Conservation (phyloP, 352 stramenopile species). For the Globisporangium rhizosaccharum region DNA sequence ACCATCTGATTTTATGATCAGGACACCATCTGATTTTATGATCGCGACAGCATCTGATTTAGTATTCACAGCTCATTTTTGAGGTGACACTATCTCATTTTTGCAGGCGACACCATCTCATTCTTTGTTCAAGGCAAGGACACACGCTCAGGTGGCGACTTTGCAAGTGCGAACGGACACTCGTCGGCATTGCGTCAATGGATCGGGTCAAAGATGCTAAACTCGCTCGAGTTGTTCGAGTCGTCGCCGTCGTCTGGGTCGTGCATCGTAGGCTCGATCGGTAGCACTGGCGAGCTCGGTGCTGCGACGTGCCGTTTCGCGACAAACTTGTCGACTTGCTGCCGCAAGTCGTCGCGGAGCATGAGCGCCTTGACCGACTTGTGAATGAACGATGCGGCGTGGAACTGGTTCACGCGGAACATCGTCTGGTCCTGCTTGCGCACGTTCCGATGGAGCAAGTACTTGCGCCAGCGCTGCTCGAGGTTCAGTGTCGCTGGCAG, state of each 20-base stretch:
- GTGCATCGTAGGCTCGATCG: too few species aligned
- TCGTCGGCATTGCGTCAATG: background rate
- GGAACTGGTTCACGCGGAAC: slow-evolving; percentile 51
- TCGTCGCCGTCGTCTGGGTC: background rate
- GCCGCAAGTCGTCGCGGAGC: slow-evolving; percentile 45
- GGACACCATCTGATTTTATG: too few species aligned
- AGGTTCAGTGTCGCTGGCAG: slow-evolving; percentile 44
- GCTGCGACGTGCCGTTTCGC: background rate
- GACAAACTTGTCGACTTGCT: slow-evolving; percentile 33
- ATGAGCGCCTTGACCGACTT: slow-evolving; percentile 41
- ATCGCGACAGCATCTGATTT: too few species aligned
- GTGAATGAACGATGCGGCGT: slow-evolving; percentile 37
- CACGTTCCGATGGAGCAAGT: slow-evolving; percentile 41
- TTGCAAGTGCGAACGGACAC: too few species aligned
- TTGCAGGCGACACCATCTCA: too few species aligned
- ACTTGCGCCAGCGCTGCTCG: slow-evolving; percentile 57
- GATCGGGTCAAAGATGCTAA: slow-evolving; percentile 4
- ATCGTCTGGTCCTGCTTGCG: slow-evolving; percentile 43
- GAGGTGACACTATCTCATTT: too few species aligned
- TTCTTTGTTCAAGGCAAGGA: too few species aligned
- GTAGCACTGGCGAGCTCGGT: background rate
- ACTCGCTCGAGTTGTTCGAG: background rate
- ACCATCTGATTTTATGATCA: too few species aligned
- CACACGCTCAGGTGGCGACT: too few species aligned
- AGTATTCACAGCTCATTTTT: too few species aligned